These are phyloP conservation scores for Neurospora sp. DNA, from an alignment of 495 filamentous ascomycete genomes.

Conservation along the genomic window DNA sequence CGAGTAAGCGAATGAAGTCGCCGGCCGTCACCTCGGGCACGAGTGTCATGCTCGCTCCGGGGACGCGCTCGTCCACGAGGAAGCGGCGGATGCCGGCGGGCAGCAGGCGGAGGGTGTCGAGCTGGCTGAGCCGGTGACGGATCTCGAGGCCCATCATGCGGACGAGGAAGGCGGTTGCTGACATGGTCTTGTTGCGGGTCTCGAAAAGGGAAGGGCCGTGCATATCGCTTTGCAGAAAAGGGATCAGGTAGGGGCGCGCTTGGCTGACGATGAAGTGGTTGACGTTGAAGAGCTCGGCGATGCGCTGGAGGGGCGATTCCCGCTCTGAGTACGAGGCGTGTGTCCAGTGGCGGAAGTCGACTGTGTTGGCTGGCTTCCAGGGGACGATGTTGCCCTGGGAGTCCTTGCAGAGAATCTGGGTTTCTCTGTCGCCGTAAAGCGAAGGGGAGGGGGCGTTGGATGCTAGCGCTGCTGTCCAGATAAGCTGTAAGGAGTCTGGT, in stretches of 20 bases:
- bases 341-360: conserved; percentile 59
- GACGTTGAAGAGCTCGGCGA: conserved; percentile 89
- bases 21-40: conserved; percentile 64
- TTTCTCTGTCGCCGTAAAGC: conserved; percentile 48
- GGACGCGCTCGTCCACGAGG: conserved; percentile 79
- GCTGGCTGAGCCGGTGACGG: conserved; percentile 70
- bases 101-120: conserved; percentile 66
- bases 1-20: conserved; percentile 69
- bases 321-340: conserved; percentile 60
- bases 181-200: conserved; percentile 46
- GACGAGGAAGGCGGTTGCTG: conserved; percentile 52
- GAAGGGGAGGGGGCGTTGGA: conserved; percentile 71
- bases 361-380: conserved; percentile 60
- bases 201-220: conserved; percentile 57
- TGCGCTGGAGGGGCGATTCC: conserved; percentile 70
- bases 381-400: conserved; percentile 66
- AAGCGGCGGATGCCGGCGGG: conserved; percentile 62
- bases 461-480: conserved; percentile 89
- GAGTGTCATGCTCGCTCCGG: conserved; percentile 68
- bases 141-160: conserved; percentile 65
- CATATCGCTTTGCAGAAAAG: conserved; percentile 73
- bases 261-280: conserved; percentile 80
- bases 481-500: conserved; percentile 40
- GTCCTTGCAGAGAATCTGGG: conserved; percentile 75
- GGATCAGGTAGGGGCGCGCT: conserved; percentile 70